These are phyloP conservation scores for Candida ortonii DNA, from an alignment of 805 yeast genomes.

Conservation along the genomic window DNA sequence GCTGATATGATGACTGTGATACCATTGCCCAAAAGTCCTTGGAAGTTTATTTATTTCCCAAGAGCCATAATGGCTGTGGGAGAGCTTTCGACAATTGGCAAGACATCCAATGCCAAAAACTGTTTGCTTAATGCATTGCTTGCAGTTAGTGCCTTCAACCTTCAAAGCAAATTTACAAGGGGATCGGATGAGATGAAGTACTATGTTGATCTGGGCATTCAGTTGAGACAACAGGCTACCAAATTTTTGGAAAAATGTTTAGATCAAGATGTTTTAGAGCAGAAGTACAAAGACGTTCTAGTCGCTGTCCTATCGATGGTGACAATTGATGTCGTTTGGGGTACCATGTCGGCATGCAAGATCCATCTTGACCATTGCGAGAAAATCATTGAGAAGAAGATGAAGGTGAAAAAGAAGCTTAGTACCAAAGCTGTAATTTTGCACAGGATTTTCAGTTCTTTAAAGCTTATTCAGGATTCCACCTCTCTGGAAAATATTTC, in stretches of 20 bases:
- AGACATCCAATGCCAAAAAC: slow-evolving; percentile 71
- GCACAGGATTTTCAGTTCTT: slow-evolving; percentile 73
- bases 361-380: slow-evolving; percentile 76
- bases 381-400: slow-evolving; percentile 65
- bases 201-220: slow-evolving; percentile 69
- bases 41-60: slow-evolving; percentile 86
- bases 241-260: slow-evolving; percentile 60
- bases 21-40: slow-evolving; percentile 72
- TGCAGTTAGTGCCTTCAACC: slow-evolving; percentile 78
- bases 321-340: slow-evolving; percentile 86
- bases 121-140: slow-evolving; percentile 74
- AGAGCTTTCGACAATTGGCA: slow-evolving; percentile 70
- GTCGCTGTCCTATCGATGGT: slow-evolving; percentile 85
- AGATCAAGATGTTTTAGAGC: slow-evolving; percentile 47
- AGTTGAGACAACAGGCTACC: slow-evolving; percentile 72
- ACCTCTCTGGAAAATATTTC: slow-evolving; percentile 47
- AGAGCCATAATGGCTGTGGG: slow-evolving; percentile 80
- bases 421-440: slow-evolving; percentile 74
- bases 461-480: slow-evolving; percentile 74
- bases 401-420: slow-evolving; percentile 59
- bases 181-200: slow-evolving; percentile 67
- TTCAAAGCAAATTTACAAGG: slow-evolving; percentile 68
- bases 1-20: slow-evolving; percentile 72
- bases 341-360: slow-evolving; percentile 82
- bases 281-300: slow-evolving; percentile 78